Percentiles rank a stretch among this genome's conserved stretches.
Evolutionary conservation across 2,329 filamentous ascomycete species (phyloP).

Genomic region (Myriosclerotinia scirpicola): DNA sequence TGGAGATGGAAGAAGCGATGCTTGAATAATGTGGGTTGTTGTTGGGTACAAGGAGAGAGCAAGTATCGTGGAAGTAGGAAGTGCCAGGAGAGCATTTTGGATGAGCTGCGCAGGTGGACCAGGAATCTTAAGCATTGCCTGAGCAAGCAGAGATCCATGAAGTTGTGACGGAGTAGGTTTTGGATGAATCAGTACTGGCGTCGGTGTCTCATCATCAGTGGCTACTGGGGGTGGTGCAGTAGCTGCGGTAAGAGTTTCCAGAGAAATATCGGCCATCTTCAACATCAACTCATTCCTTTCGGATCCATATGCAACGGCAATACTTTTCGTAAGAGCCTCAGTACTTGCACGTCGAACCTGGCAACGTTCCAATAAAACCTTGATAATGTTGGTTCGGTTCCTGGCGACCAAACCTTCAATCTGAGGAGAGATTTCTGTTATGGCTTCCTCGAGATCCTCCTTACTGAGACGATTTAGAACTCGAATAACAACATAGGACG

Average conservation of each 20-base stretch:
- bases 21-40: constrained; percentile 63
- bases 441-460: constrained; percentile 75
- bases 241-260: constrained; percentile 48
- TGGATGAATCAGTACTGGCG: constrained; percentile 37
- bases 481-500: constrained; percentile 81
- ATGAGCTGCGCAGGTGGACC: constrained; percentile 69
- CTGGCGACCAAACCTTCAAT: constrained; percentile 72
- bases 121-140: constrained; percentile 73
- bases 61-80: constrained; percentile 56
- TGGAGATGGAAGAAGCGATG: constrained; percentile 56
- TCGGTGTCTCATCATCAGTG: constrained; percentile 28
- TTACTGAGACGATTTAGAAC: constrained; percentile 82
- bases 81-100: constrained; percentile 67
- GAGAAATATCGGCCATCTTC: constrained; percentile 59
- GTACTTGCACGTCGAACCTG: constrained; percentile 62
- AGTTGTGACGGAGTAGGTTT: constrained; percentile 55
- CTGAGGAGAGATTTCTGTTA: constrained; percentile 70
- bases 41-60: constrained; percentile 57
- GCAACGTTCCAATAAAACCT: constrained; percentile 80
- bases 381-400: constrained; percentile 75
- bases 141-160: constrained; percentile 80
- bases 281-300: constrained; percentile 52
- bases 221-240: constrained; percentile 29
- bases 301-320: constrained; percentile 56
- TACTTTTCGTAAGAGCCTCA: constrained; percentile 53